These are phyloP conservation scores for Isatis tinctoria DNA, from an alignment of 345 rosid genomes.

Conservation along the genomic window DNA sequence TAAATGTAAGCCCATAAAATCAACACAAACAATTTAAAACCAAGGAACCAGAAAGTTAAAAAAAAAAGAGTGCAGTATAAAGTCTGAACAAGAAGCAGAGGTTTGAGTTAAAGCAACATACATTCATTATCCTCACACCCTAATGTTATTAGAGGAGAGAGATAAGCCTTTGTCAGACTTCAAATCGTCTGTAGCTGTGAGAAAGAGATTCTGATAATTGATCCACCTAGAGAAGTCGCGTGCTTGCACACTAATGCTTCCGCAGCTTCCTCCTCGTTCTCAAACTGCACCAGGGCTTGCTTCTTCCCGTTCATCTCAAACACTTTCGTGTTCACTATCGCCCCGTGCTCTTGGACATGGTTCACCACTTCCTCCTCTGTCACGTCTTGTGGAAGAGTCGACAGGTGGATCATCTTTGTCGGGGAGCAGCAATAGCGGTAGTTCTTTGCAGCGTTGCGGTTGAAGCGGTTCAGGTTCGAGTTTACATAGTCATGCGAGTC, in stretches of 20 bases:
- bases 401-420: constrained; percentile 90
- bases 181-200: constrained; percentile 84
- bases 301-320: constrained; percentile 96
- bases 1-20: neutral
- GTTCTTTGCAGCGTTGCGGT: constrained; percentile 94
- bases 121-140: constrained; percentile 27
- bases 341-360: constrained; percentile 78
- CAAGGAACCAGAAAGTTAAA: neutral
- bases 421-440: constrained; percentile 98
- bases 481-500: constrained; percentile 75
- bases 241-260: constrained; percentile 96
- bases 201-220: constrained; percentile 88
- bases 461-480: constrained; percentile 92
- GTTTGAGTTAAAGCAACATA: constrained; percentile 15
- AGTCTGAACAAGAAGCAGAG: constrained; percentile 5
- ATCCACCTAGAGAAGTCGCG: constrained; percentile 73
- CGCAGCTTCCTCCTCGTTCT: constrained; percentile 84
- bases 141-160: constrained; percentile 23
- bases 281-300: constrained; percentile 81
- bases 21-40: constrained; percentile 20
- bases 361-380: constrained; percentile 74
- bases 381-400: constrained; percentile 82
- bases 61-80: neutral
- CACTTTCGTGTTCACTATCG: constrained; percentile 60
- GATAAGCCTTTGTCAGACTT: neutral